Conservation (phyloP, 2,329 filamentous ascomycete species). For the Didymella exigua region DNA sequence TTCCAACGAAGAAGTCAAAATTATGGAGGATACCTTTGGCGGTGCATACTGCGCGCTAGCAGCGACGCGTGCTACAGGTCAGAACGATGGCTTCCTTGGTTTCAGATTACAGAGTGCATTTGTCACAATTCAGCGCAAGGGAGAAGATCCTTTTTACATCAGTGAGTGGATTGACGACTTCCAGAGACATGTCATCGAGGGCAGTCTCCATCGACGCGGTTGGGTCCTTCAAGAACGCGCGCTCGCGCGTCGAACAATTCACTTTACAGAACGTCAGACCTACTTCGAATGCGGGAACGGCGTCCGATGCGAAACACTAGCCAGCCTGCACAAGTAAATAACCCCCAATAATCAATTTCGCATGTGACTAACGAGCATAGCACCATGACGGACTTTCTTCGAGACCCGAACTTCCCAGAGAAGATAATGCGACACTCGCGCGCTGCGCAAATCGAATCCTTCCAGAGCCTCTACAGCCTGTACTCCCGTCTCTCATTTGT, state of each 20-base stretch:
- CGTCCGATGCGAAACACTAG: conserved; percentile 25
- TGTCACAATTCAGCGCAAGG: background rate
- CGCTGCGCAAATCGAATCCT: background rate
- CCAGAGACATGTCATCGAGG: conserved; percentile 22
- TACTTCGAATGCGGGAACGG: conserved; percentile 38
- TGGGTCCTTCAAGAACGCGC: conserved; percentile 39
- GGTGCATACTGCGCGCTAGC: conserved; percentile 31
- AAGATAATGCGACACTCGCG: background rate
- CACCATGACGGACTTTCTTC: background rate
- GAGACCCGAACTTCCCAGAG: background rate
- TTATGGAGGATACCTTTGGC: conserved; percentile 33
- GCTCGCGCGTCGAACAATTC: conserved; percentile 32
- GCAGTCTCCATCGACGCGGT: conserved; percentile 20
- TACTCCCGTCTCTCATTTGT: conserved; percentile 31
- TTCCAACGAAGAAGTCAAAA: conserved; percentile 24
- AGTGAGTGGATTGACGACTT: conserved; percentile 32
- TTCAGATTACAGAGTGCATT: background rate
- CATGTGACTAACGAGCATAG: background rate
- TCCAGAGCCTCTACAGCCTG: conserved; percentile 30
- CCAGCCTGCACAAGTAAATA: conserved; percentile 24
- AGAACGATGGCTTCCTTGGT: conserved; percentile 22
- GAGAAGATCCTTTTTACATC: conserved; percentile 10
- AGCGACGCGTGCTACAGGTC: conserved; percentile 20
- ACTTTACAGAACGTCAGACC: conserved; percentile 29
- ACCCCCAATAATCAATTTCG: background rate